Evolutionary conservation across 108 stramenopile species (phyloP).

Genomic region (Skeletonema menzelii): DNA sequence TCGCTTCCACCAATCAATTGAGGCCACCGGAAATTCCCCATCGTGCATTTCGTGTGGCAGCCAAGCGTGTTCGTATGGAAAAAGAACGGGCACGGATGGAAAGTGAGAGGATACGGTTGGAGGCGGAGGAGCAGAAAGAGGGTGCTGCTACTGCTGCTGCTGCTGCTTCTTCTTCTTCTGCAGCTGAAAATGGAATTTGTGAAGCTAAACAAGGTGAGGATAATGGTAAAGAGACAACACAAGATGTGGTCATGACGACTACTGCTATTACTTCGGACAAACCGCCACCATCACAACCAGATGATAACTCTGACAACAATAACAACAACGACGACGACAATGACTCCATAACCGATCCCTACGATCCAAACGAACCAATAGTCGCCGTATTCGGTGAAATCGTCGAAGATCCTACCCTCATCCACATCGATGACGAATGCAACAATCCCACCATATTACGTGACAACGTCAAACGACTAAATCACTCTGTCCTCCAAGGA

Average conservation of each 20-base stretch:
- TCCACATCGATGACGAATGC: slow-evolving; percentile 63
- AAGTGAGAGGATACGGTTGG: slow-evolving; percentile 42
- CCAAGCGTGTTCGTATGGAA: slow-evolving; percentile 49
- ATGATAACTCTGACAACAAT: neutral
- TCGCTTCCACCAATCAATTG: slow-evolving; percentile 41
- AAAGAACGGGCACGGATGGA: slow-evolving; percentile 34
- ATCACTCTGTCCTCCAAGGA: slow-evolving; percentile 61
- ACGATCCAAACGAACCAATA: slow-evolving; percentile 48
- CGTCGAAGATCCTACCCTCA: slow-evolving; percentile 80
- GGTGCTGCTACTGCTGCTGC: neutral
- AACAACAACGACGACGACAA: slow-evolving; percentile 42
- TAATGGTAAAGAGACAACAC: no score
- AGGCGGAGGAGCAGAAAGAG: slow-evolving; percentile 46
- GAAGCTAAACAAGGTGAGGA: neutral
- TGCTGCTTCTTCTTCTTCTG: no score
- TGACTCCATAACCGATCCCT: slow-evolving; percentile 54
- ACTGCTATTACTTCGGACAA: no score
- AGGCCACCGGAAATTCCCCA: slow-evolving; percentile 64
- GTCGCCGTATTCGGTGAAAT: slow-evolving; percentile 88
- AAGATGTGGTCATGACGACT: slow-evolving; percentile 48
- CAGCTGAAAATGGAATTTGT: neutral
- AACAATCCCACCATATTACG: slow-evolving; percentile 68
- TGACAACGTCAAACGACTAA: slow-evolving; percentile 80
- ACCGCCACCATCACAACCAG: neutral
- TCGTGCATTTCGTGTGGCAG: slow-evolving; percentile 73